These are phyloP conservation scores for Whalleya microplaca DNA, from an alignment of 2,329 filamentous ascomycete species.

Conservation along the genomic window DNA sequence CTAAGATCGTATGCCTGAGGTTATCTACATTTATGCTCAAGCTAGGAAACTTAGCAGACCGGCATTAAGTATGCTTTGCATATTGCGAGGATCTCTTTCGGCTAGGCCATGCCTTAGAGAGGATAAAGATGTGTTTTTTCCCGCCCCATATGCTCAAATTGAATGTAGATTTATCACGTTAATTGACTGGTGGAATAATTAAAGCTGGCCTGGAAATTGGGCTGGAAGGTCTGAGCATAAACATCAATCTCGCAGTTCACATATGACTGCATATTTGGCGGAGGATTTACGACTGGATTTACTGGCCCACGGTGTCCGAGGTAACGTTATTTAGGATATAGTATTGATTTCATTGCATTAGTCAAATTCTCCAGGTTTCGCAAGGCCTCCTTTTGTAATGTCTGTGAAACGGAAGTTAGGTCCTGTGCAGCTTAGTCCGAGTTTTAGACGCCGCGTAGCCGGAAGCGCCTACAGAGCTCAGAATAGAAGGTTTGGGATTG, in stretches of 20 bases:
- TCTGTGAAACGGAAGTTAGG: conserved; percentile 3
- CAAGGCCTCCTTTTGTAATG: conserved; percentile 20
- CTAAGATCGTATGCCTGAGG: neutral
- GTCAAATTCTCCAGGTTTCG: conserved; percentile 21
- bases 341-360: conserved; percentile 21
- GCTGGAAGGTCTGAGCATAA: conserved; percentile 14
- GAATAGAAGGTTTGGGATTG: neutral
- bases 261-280: conserved; percentile 14
- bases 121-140: too few relatives aligned
- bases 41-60: neutral
- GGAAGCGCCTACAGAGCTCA: neutral
- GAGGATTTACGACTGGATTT: conserved; percentile 10
- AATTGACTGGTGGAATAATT: too few relatives aligned
- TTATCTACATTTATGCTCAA: neutral
- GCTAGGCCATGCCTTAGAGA: neutral
- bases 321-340: conserved; percentile 15
- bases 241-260: conserved; percentile 21
- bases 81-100: neutral
- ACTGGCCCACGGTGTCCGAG: conserved; percentile 3
- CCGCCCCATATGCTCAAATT: too few relatives aligned
- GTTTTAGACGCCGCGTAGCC: conserved; percentile 19
- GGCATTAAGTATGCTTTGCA: neutral
- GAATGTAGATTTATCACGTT: too few relatives aligned
- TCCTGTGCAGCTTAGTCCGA: conserved; percentile 16
- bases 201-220: neutral